Base-by-base conservation (phyloP, 306 rosid genomes). In the Begonia peltatifolia region DNA sequence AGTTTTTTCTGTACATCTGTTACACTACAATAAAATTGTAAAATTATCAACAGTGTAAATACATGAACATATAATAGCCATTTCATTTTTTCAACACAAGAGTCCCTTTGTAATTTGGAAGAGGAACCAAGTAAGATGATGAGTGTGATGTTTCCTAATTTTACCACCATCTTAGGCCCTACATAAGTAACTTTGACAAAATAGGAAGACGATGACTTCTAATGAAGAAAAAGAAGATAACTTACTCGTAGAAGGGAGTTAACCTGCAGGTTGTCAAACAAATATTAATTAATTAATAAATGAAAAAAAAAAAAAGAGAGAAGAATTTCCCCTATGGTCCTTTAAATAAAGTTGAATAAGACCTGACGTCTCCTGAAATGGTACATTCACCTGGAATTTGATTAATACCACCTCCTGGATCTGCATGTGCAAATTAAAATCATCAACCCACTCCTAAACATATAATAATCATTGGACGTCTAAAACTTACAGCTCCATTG, bases 351-450 rank as follows among this genome's bases (percentile, higher is more conserved):
- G 6, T 30, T 5, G 38, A 30, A 30, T 5, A 47, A 58, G 59
- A 85, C 95, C 96, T 86, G 82, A 90, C 96, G 63, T 90, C 96
- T 66, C 99, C 99, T 23, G 99, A 79, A 63, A 90, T 56, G 50
- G 84, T 83, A 62, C 99, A 90, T 65, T 90, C 94, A 53, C 67
- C 87, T 2, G 96, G 94, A 77, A 90, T 90, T 74, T 86, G 99
- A 76, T 90, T 86, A 59, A 79, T 77, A 62, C 99, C 96, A 70
- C 99, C 95, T 65, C 87, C 94, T 53, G 94, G 99, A 74, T 86
- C 99, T 44, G 48, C 48, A 44, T 2, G 38, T 30, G 8, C 6
- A 30, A 30, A 30, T 30, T 30, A 30, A 30, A 30, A 30, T 30
- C 38, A 30, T 25, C 38, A 1, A 7, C 38, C 38, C 38, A 30